Evolutionary conservation across 1,139 yeast species (phyloP).

Genomic region (Candida frijolesensis): DNA sequence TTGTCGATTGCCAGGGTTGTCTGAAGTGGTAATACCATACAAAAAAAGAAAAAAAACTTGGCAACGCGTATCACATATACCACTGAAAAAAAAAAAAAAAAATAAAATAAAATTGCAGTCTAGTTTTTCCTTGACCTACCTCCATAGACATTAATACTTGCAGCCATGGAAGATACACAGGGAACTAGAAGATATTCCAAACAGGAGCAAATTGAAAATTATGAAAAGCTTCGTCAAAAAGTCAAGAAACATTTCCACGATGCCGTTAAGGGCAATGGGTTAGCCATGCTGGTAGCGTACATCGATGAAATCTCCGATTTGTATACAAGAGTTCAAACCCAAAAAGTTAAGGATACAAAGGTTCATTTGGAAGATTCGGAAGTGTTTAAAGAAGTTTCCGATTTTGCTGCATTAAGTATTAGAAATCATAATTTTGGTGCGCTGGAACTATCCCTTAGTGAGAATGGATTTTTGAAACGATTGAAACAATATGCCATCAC

Average conservation of each 20-base stretch:
- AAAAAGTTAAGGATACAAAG: conserved; percentile 27
- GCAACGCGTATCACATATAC: conserved; percentile 1
- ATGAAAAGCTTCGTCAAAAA: conserved; percentile 27
- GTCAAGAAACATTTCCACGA: conserved; percentile 25
- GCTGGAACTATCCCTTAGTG: conserved; percentile 49
- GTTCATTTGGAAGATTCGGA: conserved; percentile 38
- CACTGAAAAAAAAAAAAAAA: background rate
- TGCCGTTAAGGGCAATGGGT: conserved; percentile 41
- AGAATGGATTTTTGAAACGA: conserved; percentile 47
- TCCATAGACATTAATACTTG: background rate
- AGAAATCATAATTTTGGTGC: conserved; percentile 59
- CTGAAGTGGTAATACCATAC: background rate
- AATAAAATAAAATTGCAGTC: too few relatives aligned
- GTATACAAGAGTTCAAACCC: conserved; percentile 32
- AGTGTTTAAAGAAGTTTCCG: conserved; percentile 41
- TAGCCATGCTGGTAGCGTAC: conserved; percentile 27
- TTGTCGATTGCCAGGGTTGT: background rate
- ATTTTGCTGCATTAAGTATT: conserved; percentile 53
- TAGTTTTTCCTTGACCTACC: background rate
- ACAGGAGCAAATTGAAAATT: conserved; percentile 24
- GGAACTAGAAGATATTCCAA: conserved; percentile 12
- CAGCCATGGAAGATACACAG: background rate
- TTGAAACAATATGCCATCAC: conserved; percentile 39
- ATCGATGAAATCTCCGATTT: conserved; percentile 32
- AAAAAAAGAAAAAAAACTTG: background rate